Evolutionary conservation across 2,329 filamentous ascomycete species (phyloP).

Genomic region (Alternaria triticimaculans): DNA sequence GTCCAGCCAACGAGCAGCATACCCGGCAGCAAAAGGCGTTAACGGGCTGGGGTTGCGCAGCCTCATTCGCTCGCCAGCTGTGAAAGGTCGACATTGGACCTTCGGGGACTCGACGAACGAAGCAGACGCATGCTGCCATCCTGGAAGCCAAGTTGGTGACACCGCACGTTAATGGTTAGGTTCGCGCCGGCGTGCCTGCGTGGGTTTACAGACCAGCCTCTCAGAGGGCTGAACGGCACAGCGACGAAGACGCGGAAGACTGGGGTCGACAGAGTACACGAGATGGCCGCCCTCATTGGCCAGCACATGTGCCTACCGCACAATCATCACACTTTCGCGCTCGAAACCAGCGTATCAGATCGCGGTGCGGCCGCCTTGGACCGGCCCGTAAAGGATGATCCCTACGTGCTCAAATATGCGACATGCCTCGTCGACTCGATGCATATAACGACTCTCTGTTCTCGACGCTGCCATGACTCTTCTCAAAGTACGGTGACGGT

Average conservation of each 20-base stretch:
- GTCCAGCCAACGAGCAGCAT: conserved; percentile 35
- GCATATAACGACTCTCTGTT: conserved; percentile 24
- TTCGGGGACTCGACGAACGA: conserved; percentile 37
- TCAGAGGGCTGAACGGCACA: conserved; percentile 29
- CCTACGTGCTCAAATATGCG: conserved; percentile 14
- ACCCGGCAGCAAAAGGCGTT: conserved; percentile 40
- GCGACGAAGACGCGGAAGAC: conserved; percentile 31
- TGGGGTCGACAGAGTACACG: conserved; percentile 24
- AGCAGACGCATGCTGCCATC: conserved; percentile 34
- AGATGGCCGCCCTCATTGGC: conserved; percentile 19
- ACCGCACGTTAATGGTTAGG: conserved; percentile 40
- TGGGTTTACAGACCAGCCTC: conserved; percentile 35
- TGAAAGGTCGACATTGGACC: conserved; percentile 34
- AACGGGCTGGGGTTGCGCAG: conserved; percentile 37
- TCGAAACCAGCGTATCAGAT: conserved; percentile 23
- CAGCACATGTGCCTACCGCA: conserved; percentile 20
- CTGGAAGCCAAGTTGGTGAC: conserved; percentile 42
- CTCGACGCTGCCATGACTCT: conserved; percentile 10
- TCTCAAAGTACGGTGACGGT: conserved; percentile 24
- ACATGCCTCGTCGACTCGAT: conserved; percentile 14
- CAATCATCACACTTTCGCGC: conserved; percentile 33
- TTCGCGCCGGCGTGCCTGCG: conserved; percentile 48
- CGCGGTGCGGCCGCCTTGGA: conserved; percentile 25
- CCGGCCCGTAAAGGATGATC: conserved; percentile 35
- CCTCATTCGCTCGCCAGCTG: conserved; percentile 37